Conservation (phyloP, 176 grass and related monocot species). For the Triticum monococcum region DNA sequence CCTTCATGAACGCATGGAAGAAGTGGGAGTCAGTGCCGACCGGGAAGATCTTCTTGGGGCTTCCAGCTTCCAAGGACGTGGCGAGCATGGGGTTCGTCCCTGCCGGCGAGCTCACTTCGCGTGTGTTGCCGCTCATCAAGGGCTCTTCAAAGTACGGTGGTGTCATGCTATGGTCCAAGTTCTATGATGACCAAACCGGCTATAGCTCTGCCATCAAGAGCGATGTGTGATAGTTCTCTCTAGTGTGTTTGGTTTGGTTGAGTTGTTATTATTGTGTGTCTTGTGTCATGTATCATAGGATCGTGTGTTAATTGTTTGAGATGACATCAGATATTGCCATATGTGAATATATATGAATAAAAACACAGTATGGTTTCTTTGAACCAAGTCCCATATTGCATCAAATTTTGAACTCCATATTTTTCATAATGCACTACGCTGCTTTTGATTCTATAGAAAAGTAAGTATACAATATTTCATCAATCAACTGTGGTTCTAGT, state of each 20-base stretch:
- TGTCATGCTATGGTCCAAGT: slow-evolving; percentile 72
- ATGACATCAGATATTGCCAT: neutral
- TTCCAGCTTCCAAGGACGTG: slow-evolving; percentile 39
- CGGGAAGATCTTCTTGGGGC: slow-evolving; percentile 46
- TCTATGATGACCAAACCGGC: slow-evolving; percentile 39
- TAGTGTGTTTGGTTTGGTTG: neutral
- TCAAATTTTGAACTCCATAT: too few species aligned
- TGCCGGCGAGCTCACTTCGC: slow-evolving; percentile 32
- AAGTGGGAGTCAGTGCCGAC: slow-evolving; percentile 57
- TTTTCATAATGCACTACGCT: too few species aligned
- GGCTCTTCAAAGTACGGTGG: slow-evolving; percentile 53
- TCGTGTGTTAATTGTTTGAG: neutral
- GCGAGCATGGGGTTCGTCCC: slow-evolving; percentile 51
- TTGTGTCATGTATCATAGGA: neutral
- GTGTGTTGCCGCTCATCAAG: slow-evolving; percentile 56
- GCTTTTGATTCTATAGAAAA: too few species aligned
- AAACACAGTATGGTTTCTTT: too few species aligned
- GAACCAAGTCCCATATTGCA: too few species aligned
- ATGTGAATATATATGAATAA: too few species aligned
- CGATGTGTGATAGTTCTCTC: neutral
- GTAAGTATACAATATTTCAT: too few species aligned
- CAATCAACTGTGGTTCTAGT: too few species aligned
- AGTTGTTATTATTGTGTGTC: neutral
- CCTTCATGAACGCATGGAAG: slow-evolving; percentile 52
- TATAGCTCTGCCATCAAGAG: slow-evolving; percentile 49